Evolutionary conservation across 2,329 filamentous ascomycete species (phyloP).

Genomic region (Colletotrichum navitas): DNA sequence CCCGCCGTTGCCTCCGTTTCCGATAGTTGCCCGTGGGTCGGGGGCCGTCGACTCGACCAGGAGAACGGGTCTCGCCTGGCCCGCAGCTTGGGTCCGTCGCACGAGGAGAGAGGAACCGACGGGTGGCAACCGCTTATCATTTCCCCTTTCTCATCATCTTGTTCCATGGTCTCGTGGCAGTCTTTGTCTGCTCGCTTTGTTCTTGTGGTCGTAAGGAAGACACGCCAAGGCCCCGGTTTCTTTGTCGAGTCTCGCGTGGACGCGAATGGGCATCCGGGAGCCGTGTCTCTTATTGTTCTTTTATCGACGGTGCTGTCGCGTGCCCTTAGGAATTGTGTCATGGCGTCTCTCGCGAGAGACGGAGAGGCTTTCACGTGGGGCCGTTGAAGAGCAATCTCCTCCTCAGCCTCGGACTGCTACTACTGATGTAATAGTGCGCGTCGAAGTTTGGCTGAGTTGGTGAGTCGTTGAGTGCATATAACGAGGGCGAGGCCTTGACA

Average conservation of each 20-base stretch:
- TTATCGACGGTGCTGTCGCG: not conserved
- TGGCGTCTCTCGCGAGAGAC: too few relatives aligned
- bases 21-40: not conserved
- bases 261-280: not conserved
- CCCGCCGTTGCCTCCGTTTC: not conserved
- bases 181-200: not conserved
- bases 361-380: not conserved
- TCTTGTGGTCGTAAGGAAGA: not conserved
- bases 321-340: not conserved
- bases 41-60: not conserved
- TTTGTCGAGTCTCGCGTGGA: conserved; percentile 7
- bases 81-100: not conserved
- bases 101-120: not conserved
- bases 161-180: not conserved
- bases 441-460: not conserved
- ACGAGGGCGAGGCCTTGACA: not conserved
- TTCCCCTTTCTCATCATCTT: not conserved
- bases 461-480: not conserved
- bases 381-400: not conserved
- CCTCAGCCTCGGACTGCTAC: not conserved
- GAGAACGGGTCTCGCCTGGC: conserved; percentile 10
- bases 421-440: not conserved
- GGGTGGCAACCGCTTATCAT: not conserved
- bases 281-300: not conserved
- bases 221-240: not conserved